These are phyloP conservation scores for Candida argentea DNA, from an alignment of 805 yeast species.

Conservation along the genomic window DNA sequence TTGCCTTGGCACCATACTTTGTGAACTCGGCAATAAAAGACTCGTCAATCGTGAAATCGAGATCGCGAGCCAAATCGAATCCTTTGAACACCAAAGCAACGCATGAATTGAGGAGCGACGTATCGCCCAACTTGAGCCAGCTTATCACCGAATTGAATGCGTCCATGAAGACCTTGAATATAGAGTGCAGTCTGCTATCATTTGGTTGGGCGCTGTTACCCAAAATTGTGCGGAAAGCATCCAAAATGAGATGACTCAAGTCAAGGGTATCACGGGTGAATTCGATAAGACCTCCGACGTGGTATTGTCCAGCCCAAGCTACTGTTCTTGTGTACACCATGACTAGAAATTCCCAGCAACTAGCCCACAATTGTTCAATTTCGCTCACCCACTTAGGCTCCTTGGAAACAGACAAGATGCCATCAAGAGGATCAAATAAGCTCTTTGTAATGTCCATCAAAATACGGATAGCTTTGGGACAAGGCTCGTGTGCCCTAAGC, in stretches of 20 bases:
- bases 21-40: conserved; percentile 47
- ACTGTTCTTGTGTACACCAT: conserved; percentile 60
- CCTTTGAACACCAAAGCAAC: conserved; percentile 59
- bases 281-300: conserved; percentile 51
- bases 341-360: conserved; percentile 63
- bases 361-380: conserved; percentile 48
- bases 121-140: conserved; percentile 79
- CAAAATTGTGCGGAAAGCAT: conserved; percentile 43
- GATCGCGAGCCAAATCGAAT: conserved; percentile 51
- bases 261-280: conserved; percentile 85
- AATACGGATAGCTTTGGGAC: conserved; percentile 65
- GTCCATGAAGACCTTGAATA: conserved; percentile 47
- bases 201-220: conserved; percentile 4
- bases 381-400: conserved; percentile 6
- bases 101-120: conserved; percentile 62
- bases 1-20: conserved; percentile 55
- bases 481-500: conserved; percentile 53
- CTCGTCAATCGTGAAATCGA: conserved; percentile 41
- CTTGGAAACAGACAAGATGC: conserved; percentile 29
- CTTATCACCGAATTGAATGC: conserved; percentile 61
- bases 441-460: conserved; percentile 62
- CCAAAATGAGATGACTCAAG: conserved; percentile 57
- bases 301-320: conserved; percentile 63
- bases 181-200: conserved; percentile 3
- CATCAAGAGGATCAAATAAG: conserved; percentile 56